These are phyloP conservation scores for Penicillium arizonense DNA, from an alignment of 495 filamentous ascomycete species.

Conservation along the genomic window DNA sequence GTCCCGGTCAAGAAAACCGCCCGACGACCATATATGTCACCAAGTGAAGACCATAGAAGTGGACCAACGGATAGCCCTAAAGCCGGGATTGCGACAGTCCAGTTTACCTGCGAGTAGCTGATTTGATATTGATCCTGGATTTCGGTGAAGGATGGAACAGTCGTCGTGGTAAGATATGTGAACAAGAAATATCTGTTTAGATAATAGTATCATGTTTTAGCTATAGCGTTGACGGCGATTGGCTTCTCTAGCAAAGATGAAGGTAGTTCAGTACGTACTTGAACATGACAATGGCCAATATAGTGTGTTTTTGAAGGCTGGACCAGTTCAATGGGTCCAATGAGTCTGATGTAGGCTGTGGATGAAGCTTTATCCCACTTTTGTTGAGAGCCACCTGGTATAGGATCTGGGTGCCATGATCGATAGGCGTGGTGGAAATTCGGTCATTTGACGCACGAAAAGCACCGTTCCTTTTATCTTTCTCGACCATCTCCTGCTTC, in stretches of 20 bases:
- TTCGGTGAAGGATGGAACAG: constrained; percentile 55
- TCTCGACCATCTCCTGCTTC: neutral
- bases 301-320: constrained; percentile 45
- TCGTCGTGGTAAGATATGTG: constrained; percentile 63
- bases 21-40: constrained; percentile 58
- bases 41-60: constrained; percentile 56
- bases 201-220: neutral
- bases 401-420: constrained; percentile 9
- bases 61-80: constrained; percentile 58
- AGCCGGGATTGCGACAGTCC: constrained; percentile 62
- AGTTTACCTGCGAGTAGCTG: constrained; percentile 55
- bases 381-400: constrained; percentile 15
- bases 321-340: constrained; percentile 62
- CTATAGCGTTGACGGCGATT: neutral
- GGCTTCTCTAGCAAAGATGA: neutral
- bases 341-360: constrained; percentile 51
- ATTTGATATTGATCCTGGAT: constrained; percentile 51
- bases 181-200: constrained; percentile 57
- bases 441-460: neutral
- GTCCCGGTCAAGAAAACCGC: constrained; percentile 56
- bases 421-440: neutral
- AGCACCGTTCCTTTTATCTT: neutral
- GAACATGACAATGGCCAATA: constrained; percentile 57
- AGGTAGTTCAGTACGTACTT: constrained; percentile 33
- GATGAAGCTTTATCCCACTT: constrained; percentile 42